phyloP scores from a whole-genome alignment of 2,329 filamentous ascomycete genomes.

The Dactylellina leptospora region DNA sequence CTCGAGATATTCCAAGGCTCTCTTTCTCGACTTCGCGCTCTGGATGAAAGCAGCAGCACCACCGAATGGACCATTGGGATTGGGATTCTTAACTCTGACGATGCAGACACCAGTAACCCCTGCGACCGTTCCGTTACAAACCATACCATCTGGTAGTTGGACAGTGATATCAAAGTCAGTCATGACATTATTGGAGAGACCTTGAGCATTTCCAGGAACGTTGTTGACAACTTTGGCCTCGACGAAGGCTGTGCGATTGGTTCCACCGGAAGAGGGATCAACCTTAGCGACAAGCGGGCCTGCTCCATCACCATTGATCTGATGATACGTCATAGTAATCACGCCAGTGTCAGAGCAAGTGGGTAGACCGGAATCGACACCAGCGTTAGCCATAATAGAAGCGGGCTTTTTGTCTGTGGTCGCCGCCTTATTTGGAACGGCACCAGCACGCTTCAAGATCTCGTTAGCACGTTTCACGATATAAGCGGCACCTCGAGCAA shows the following conservation, averaged over 20 bases:
- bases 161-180: constrained; percentile 73
- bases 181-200: constrained; percentile 69
- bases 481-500: background rate
- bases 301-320: constrained; percentile 77
- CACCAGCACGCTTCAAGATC: too few species aligned
- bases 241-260: constrained; percentile 69
- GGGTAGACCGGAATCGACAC: constrained; percentile 67
- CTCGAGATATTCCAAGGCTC: constrained; percentile 67
- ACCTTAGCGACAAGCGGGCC: constrained; percentile 70
- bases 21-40: constrained; percentile 68
- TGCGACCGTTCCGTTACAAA: constrained; percentile 69
- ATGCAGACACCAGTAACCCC: constrained; percentile 72
- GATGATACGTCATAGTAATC: constrained; percentile 72
- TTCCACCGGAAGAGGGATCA: constrained; percentile 72
- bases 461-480: constrained; percentile 57
- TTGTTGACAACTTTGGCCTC: constrained; percentile 69
- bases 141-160: constrained; percentile 74
- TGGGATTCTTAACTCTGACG: constrained; percentile 70
- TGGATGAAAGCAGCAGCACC: constrained; percentile 73
- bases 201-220: constrained; percentile 69
- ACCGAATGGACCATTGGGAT: constrained; percentile 72
- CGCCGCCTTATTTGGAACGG: constrained; percentile 60
- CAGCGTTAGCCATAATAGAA: constrained; percentile 66
- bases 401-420: constrained; percentile 65
- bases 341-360: constrained; percentile 70